These are phyloP conservation scores for Penicillium corylophilum DNA, from an alignment of 2,329 filamentous ascomycete species.

Conservation along the genomic window DNA sequence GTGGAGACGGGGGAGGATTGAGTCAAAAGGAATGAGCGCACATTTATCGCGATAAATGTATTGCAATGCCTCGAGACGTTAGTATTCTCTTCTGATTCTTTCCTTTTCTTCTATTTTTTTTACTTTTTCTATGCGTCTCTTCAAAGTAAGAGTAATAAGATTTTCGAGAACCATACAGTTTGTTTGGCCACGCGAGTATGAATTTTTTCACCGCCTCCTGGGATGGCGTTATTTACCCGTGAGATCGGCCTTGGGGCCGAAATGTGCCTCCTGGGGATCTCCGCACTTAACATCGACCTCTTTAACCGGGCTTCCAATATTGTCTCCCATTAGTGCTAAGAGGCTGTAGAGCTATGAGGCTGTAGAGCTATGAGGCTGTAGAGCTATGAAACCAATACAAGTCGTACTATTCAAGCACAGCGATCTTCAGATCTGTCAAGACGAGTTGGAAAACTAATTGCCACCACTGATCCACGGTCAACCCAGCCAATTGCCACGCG, in stretches of 20 bases:
- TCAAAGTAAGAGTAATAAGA: no score
- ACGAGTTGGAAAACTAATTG: constrained; percentile 1
- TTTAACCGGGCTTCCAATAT: not conserved
- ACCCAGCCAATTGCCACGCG: constrained; percentile 2
- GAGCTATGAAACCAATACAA: not conserved
- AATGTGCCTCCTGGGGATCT: constrained; percentile 4
- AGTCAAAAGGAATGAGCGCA: constrained; percentile 22
- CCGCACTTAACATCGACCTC: not conserved
- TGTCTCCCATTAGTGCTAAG: no score
- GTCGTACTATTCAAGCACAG: not conserved
- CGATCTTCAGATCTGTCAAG: not conserved
- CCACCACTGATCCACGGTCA: constrained; percentile 15
- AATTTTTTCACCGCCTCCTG: constrained; percentile 17
- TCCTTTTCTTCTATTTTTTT: not conserved
- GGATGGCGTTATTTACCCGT: constrained; percentile 19
- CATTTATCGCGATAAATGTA: constrained; percentile 9
- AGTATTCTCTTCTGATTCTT: no score
- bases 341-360: no score
- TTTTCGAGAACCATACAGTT: not conserved
- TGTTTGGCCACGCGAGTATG: constrained; percentile 7
- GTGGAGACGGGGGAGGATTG: constrained; percentile 24
- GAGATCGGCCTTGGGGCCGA: constrained; percentile 17
- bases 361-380: not conserved
- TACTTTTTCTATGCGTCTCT: not conserved
- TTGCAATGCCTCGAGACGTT: not conserved